Evolutionary conservation across 176 grass and related monocot species (phyloP).

Genomic region (Oryza nivara): DNA sequence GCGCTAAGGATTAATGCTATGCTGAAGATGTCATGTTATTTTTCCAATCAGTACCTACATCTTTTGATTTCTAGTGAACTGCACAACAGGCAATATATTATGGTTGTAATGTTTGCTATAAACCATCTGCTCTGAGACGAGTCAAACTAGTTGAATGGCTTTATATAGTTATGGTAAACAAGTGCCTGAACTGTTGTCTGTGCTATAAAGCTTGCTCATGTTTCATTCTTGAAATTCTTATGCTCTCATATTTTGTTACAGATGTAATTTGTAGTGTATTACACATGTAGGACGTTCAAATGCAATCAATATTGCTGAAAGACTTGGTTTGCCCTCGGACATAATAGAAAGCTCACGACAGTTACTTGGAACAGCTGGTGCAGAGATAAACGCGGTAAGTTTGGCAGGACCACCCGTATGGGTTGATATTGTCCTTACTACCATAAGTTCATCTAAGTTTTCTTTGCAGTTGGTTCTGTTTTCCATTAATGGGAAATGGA

Average conservation of each 20-base stretch:
- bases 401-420: background rate
- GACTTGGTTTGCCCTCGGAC: slow-evolving; percentile 58
- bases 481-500: background rate
- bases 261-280: slow-evolving; percentile 40
- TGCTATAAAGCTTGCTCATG: slow-evolving; percentile 16
- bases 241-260: slow-evolving; percentile 29
- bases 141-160: slow-evolving; percentile 33
- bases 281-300: slow-evolving; percentile 70
- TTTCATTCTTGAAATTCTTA: slow-evolving; percentile 37
- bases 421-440: slow-evolving; percentile 26
- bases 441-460: slow-evolving; percentile 28
- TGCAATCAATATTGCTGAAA: slow-evolving; percentile 79
- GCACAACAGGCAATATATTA: background rate
- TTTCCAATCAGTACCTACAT: background rate
- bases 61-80: slow-evolving; percentile 9
- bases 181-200: slow-evolving; percentile 8
- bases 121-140: background rate
- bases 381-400: slow-evolving; percentile 71
- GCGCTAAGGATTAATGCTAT: background rate
- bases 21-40: slow-evolving; percentile 7
- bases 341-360: slow-evolving; percentile 52
- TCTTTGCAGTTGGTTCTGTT: slow-evolving; percentile 61
- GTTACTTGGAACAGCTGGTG: slow-evolving; percentile 72
- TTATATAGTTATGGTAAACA: slow-evolving; percentile 1
- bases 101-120: slow-evolving; percentile 9